phyloP scores from a whole-genome alignment of 345 rosid species.

The Theobroma cacao region DNA sequence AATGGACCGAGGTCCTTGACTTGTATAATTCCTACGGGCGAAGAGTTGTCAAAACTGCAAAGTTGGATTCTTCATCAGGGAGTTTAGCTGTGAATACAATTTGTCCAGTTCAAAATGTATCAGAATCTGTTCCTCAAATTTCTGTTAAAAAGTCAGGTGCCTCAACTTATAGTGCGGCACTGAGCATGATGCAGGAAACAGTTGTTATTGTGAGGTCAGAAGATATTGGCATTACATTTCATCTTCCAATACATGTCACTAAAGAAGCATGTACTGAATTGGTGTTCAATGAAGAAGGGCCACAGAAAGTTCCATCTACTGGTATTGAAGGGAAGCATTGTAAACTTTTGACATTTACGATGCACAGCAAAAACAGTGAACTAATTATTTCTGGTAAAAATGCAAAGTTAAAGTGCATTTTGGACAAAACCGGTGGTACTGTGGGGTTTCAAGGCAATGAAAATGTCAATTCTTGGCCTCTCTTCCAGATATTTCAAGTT shows the following conservation, averaged over 20 bases:
- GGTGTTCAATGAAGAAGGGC: conserved; percentile 27
- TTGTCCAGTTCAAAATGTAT: conserved; percentile 19
- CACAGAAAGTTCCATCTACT: conserved; percentile 26
- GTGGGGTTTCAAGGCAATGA: conserved; percentile 37
- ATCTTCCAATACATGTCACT: conserved; percentile 47
- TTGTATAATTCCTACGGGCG: conserved; percentile 32
- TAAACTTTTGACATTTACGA: conserved; percentile 48
- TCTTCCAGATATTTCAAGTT: conserved; percentile 56
- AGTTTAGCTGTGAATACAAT: conserved; percentile 19
- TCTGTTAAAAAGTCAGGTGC: conserved; percentile 23
- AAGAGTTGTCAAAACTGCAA: conserved; percentile 32
- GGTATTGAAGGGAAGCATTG: conserved; percentile 33
- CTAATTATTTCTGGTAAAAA: conserved; percentile 37
- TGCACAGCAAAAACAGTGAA: conserved; percentile 42
- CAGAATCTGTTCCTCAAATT: conserved; percentile 24
- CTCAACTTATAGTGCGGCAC: conserved; percentile 26
- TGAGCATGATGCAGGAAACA: conserved; percentile 24
- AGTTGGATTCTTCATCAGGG: conserved; percentile 20
- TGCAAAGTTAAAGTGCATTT: conserved; percentile 44
- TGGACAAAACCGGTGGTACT: conserved; percentile 49
- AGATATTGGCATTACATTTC: conserved; percentile 48
- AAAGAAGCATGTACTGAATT: conserved; percentile 29
- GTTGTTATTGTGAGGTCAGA: conserved; percentile 41
- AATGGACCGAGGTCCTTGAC: conserved; percentile 58
- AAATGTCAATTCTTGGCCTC: conserved; percentile 50